Evolutionary conservation across 495 filamentous ascomycete species (phyloP).

Genomic region (Gamarada debralockiae): DNA sequence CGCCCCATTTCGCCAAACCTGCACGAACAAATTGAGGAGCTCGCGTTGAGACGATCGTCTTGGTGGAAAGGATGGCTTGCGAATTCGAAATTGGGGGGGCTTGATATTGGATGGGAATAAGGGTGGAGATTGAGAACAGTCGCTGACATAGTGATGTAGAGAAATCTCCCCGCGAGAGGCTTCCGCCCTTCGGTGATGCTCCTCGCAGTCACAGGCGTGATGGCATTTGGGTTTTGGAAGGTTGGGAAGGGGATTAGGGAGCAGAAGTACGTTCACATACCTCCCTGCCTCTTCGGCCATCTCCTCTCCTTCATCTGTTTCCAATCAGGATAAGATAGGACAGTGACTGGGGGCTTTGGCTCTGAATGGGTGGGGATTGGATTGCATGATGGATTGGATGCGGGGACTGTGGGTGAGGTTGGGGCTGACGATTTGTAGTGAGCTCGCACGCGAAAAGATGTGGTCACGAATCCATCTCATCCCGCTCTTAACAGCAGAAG

Average conservation of each 20-base stretch:
- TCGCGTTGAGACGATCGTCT: too few relatives aligned
- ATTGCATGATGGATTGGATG: background rate
- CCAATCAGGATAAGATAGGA: too few relatives aligned
- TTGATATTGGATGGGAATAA: too few relatives aligned
- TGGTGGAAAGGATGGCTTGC: too few relatives aligned
- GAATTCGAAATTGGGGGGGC: too few relatives aligned
- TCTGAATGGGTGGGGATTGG: background rate
- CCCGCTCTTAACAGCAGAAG: conserved; percentile 89
- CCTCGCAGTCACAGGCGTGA: conserved; percentile 64
- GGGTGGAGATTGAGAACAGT: too few relatives aligned
- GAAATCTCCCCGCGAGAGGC: conserved; percentile 88
- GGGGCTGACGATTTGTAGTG: conserved; percentile 47
- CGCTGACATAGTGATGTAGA: conserved; percentile 52
- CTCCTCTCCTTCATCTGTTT: too few relatives aligned
- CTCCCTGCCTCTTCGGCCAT: background rate
- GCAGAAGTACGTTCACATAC: conserved; percentile 68
- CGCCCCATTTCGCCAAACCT: too few relatives aligned
- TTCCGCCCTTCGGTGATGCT: conserved; percentile 81
- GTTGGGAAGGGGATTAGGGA: conserved; percentile 74
- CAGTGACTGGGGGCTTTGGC: too few relatives aligned
- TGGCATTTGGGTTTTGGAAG: conserved; percentile 88
- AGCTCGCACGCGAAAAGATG: conserved; percentile 94
- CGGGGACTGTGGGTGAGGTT: background rate
- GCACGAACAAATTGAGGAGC: too few relatives aligned
- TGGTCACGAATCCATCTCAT: conserved; percentile 92